phyloP scores from a whole-genome alignment of 2,329 filamentous ascomycete genomes.

The Talaromyces verruculosus region DNA sequence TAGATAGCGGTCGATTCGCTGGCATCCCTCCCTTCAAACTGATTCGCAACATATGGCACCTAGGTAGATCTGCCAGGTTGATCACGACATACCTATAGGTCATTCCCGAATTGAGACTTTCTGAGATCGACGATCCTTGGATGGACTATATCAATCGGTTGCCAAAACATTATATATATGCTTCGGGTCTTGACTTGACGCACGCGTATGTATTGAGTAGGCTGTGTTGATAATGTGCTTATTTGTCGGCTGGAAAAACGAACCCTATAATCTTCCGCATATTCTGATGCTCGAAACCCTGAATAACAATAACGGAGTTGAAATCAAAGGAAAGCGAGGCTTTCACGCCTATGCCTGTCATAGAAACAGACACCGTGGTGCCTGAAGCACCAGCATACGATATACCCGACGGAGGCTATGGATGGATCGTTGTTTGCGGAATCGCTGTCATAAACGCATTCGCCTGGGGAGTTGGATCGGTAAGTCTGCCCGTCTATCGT shows the following conservation, averaged over 20 bases:
- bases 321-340: background rate
- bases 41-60: background rate
- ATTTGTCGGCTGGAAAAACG: background rate
- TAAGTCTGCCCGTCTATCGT: background rate
- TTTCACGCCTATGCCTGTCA: background rate
- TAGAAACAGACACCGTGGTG: background rate
- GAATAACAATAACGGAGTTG: background rate
- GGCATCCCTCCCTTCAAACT: background rate
- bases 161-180: background rate
- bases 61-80: background rate
- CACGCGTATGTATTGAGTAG: background rate
- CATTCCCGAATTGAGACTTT: background rate
- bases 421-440: background rate
- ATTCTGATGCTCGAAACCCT: background rate
- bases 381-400: background rate
- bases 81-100: background rate
- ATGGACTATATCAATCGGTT: background rate
- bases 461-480: background rate
- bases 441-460: background rate
- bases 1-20: background rate
- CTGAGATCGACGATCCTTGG: background rate
- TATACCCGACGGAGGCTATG: slow-evolving; percentile 1
- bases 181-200: background rate
- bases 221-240: background rate
- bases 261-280: background rate